Percentiles rank a stretch among this genome's conserved stretches.
These are phyloP conservation scores for Termitomyces titanicus DNA, from an alignment of 768 basidiomycete genomes.

Conservation along the genomic window DNA sequence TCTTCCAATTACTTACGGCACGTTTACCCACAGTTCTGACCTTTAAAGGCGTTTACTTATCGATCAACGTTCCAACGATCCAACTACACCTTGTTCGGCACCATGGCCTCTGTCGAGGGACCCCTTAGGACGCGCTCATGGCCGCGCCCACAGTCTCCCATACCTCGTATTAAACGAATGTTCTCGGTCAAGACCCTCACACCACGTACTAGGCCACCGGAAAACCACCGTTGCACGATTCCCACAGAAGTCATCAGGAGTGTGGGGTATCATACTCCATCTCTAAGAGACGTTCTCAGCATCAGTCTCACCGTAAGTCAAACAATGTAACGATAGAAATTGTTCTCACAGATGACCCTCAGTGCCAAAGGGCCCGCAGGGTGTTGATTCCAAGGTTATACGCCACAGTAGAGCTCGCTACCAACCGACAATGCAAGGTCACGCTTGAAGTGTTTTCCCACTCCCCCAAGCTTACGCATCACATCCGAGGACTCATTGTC, in stretches of 20 bases:
- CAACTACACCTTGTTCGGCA: neutral
- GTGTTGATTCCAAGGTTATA: conserved; percentile 28
- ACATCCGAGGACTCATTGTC: conserved; percentile 26
- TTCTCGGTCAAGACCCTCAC: conserved; percentile 11
- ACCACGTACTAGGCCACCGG: neutral
- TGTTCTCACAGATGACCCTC: neutral
- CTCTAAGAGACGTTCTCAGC: conserved; percentile 24
- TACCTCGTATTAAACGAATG: conserved; percentile 20
- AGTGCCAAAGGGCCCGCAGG: conserved; percentile 27
- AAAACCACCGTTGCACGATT: conserved; percentile 8
- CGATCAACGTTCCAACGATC: neutral
- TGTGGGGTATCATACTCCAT: conserved; percentile 21
- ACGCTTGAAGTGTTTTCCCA: conserved; percentile 46
- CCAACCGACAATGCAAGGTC: conserved; percentile 29
- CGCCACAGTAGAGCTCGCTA: conserved; percentile 29
- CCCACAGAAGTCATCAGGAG: conserved; percentile 22
- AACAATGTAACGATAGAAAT: neutral
- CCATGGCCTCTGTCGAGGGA: conserved; percentile 9
- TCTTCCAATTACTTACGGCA: conserved; percentile 10
- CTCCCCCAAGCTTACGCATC: conserved; percentile 24
- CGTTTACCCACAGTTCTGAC: conserved; percentile 5
- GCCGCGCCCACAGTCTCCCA: conserved; percentile 12
- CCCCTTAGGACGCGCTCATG: conserved; percentile 9
- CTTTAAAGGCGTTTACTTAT: conserved; percentile 8
- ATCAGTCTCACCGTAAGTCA: conserved; percentile 24